Conservation (phyloP, 768 basidiomycete species). For the Phylloporus arenicola region DNA sequence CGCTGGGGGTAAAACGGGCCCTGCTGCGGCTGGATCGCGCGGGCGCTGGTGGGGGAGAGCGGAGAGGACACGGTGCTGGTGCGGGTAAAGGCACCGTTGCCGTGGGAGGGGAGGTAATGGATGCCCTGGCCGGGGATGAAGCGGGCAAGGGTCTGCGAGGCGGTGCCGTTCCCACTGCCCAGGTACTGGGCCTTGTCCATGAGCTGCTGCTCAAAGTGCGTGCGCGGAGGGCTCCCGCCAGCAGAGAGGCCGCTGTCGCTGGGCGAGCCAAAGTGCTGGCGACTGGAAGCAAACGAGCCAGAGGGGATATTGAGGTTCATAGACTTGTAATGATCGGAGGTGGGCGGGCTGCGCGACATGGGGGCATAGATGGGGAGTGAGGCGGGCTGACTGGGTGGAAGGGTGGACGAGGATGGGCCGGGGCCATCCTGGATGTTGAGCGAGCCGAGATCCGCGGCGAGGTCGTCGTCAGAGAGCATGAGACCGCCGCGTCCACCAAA, state of each 20-base stretch:
- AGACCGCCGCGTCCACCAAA: slow-evolving; percentile 53
- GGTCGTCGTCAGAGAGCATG: slow-evolving; percentile 73
- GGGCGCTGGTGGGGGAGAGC: slow-evolving; percentile 44
- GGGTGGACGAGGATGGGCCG: slow-evolving; percentile 39
- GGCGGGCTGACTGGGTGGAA: slow-evolving; percentile 62
- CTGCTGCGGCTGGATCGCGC: slow-evolving; percentile 28
- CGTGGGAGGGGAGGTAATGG: slow-evolving; percentile 45
- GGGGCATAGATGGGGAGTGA: slow-evolving; percentile 76
- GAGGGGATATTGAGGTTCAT: slow-evolving; percentile 57
- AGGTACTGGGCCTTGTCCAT: slow-evolving; percentile 38
- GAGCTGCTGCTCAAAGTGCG: slow-evolving; percentile 43
- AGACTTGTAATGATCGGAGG: slow-evolving; percentile 54
- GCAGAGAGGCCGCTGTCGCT: slow-evolving; percentile 55
- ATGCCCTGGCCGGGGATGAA: slow-evolving; percentile 64
- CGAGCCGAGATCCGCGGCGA: slow-evolving; percentile 63
- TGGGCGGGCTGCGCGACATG: slow-evolving; percentile 56
- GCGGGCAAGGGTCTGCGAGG: slow-evolving; percentile 41
- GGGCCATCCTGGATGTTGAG: slow-evolving; percentile 44
- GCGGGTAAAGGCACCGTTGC: slow-evolving; percentile 36
- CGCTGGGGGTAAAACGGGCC: slow-evolving; percentile 30
- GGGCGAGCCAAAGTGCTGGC: slow-evolving; percentile 51
- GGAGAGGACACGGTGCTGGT: slow-evolving; percentile 43
- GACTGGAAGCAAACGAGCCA: slow-evolving; percentile 36
- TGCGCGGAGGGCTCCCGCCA: slow-evolving; percentile 46
- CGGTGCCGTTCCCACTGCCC: slow-evolving; percentile 13